Base-by-base conservation (phyloP, 108 stramenopile species). In the Nitzschia palea region DNA sequence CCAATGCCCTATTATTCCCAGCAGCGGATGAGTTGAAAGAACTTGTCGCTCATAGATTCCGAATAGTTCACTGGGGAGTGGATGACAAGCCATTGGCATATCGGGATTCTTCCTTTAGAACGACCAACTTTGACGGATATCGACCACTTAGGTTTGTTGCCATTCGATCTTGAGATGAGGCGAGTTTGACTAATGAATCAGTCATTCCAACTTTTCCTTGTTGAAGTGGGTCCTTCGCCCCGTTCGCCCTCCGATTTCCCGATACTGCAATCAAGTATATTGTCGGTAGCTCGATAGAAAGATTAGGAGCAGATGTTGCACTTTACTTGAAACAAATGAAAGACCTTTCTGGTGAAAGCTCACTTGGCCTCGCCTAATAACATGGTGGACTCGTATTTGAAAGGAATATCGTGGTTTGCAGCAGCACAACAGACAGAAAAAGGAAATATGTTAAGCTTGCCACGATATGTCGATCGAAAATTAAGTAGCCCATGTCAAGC, bases 81-180 rank as follows among this genome's bases (percentile, higher is more conserved):
- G 84, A 84, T 66, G 51, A 68, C 5, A 52, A 67, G n/a, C 70
- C 80, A 5, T 23, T 90, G 2, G 69, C 80, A 3, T 94, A 94
- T 55, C 86, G 93, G 8, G 75, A 82, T 52, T 74, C 30, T 36
- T 69, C 55, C 17, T 31, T 66, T 14, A 58, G 81, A 65, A 85
- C 83, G 36, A 91, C 87, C 15, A 78, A 75, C 56, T 80, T 75
- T 48, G 86, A 86, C 57, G 90, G 73, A 5, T 91, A 88, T 44
- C 68, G 82, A 27, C 90, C 90, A 2, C 40, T 87, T 15, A 75
- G 86, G 14, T 81, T 87, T 52, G 86, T 87, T 0, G 80, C 78
- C 26, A 64, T 74, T 1, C 57, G 60, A 43, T 22, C 27, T 18
- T 43, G 50, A 65, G 3, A n/a, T n/a, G n/a, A n/a, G n/a, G n/a